Percentiles rank a stretch among this genome's conserved stretches.
Conservation (phyloP, 345 rosid genomes). For the Isatis tinctoria region DNA sequence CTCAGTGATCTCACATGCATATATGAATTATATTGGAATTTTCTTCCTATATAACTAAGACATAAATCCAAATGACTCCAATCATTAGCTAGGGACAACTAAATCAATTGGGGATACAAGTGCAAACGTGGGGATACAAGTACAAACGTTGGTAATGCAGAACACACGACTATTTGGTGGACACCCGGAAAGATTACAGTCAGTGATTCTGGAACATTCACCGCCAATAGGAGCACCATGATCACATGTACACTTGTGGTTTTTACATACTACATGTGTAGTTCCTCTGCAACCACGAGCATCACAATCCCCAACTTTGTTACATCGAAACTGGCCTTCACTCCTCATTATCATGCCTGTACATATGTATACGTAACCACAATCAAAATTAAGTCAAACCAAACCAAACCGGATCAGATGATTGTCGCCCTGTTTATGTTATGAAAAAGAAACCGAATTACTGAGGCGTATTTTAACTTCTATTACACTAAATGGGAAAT, state of each 20-base stretch:
- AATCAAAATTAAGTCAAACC: neutral
- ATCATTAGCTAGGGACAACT: neutral
- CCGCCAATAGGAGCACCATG: neutral
- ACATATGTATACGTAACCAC: neutral
- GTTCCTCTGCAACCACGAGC: neutral
- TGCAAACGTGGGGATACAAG: too few species aligned
- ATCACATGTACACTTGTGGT: neutral
- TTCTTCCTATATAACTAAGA: neutral
- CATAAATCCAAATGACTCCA: neutral
- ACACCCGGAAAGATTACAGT: neutral
- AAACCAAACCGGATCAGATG: neutral
- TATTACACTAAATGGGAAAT: too few species aligned
- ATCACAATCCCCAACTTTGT: neutral
- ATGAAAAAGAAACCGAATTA: too few species aligned
- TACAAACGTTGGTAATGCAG: neutral
- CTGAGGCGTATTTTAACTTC: too few species aligned
- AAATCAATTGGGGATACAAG: neutral
- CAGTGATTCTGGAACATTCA: neutral
- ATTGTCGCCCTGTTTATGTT: neutral
- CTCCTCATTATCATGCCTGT: conserved; percentile 4
- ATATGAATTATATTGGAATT: neutral
- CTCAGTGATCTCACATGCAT: neutral
- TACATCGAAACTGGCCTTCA: neutral
- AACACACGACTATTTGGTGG: neutral
- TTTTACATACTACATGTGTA: neutral